Evolutionary conservation across 768 basidiomycete genomes (phyloP), one percentile per base, ranked within the genome.

Genomic region (Lyophyllum atratum): DNA sequence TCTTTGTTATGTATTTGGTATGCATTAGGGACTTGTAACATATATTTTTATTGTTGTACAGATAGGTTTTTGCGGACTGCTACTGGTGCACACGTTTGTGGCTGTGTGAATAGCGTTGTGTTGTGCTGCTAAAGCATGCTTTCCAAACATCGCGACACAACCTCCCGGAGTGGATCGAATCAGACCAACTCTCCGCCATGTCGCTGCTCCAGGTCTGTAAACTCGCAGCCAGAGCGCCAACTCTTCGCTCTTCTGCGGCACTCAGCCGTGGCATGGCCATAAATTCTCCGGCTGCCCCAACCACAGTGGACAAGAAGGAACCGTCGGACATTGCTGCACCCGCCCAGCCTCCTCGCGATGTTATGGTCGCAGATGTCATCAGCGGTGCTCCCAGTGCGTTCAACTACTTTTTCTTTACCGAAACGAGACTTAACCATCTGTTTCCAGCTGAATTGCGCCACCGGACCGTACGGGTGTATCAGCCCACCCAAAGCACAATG

Each of bases 401-500:
- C 45, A 21, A 10, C 15, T 12, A 17, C 8, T 19, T 11, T 33
- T 12, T 10, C 4, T 29, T 19, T 22, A 12, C 31, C 22, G 14
- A 29, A 19, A 24, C 24, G 21, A 8, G 10, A 12, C 43, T 25
- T 6, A 19, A 25, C 49, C 21, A 21, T 46, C 59, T 2, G 14
- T 21, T 40, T 49, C 3, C 37, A 96, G 95, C 73, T 59, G 89
- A 97, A 72, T 84, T 98, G 58, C 89, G 85, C 57, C 87, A 93
- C 67, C 92, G 96, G 49, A 76, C 84, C 19, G 95, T 97, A 42
- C 86, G 95, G 48, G 93, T 99, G 68, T 99, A 86, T 76, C 90
- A 94, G 70, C 93, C 95, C 2, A 87, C 95, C 5, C 87, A 91
- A 55, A 93, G 93, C 64, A 95, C 95, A 3, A 98, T 96, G 86